Evolutionary conservation across 805 yeast species (phyloP).

Genomic region (Candida nitratophila): DNA sequence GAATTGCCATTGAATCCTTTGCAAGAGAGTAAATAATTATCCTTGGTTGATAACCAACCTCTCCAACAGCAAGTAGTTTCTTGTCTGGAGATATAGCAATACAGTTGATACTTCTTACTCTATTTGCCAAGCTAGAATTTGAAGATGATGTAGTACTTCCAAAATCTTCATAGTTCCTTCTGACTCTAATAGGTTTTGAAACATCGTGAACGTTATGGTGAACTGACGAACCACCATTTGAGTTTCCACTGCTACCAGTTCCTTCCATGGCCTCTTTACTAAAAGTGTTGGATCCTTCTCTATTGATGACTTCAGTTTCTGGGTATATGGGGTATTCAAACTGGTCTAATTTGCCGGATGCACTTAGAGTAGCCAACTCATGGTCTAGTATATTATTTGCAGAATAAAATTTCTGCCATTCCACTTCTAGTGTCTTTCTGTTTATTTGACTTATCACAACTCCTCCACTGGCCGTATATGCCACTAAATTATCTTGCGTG

Average conservation of each 20-base stretch:
- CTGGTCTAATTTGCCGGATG: constrained; percentile 17
- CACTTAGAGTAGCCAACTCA: not conserved
- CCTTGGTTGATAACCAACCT: constrained; percentile 62
- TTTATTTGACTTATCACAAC: constrained; percentile 41
- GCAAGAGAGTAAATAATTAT: constrained; percentile 54
- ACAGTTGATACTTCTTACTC: constrained; percentile 48
- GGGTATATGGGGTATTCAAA: constrained; percentile 28
- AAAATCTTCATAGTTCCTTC: not conserved
- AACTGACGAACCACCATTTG: not conserved
- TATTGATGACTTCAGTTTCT: constrained; percentile 24
- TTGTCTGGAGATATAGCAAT: constrained; percentile 52
- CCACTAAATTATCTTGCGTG: constrained; percentile 33
- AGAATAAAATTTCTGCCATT: constrained; percentile 43
- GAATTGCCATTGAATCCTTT: constrained; percentile 36
- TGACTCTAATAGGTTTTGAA: not conserved
- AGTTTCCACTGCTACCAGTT: no score
- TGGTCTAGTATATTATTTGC: constrained; percentile 28
- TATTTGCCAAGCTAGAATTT: constrained; percentile 17
- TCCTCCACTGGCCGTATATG: constrained; percentile 55
- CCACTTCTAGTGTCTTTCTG: constrained; percentile 9
- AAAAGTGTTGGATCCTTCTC: constrained; percentile 9
- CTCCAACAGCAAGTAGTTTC: constrained; percentile 59
- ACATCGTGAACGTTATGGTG: not conserved
- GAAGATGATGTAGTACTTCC: not conserved
- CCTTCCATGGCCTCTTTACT: constrained; percentile 5